These are phyloP conservation scores for Leishmania martiniquensis DNA, from an alignment of 208 protist species.

Conservation along the genomic window DNA sequence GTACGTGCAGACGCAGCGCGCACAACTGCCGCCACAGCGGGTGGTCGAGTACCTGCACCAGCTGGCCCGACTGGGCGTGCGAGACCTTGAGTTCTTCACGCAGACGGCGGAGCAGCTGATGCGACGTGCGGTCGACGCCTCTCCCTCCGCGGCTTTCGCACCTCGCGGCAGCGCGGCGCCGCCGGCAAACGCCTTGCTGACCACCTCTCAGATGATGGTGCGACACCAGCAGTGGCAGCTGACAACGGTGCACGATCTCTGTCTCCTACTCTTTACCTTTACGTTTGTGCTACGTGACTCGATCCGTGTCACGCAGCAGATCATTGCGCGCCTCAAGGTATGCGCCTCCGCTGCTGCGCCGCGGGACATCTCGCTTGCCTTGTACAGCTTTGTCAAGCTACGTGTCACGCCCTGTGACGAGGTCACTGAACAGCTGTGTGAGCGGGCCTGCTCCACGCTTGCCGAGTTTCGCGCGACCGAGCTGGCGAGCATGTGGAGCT, in stretches of 20 bases:
- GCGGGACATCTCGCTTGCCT: slow-evolving; percentile 66
- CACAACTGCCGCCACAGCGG: slow-evolving; percentile 47
- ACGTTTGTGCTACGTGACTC: slow-evolving; percentile 82
- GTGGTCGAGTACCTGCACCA: slow-evolving; percentile 59
- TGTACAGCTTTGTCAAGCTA: slow-evolving; percentile 85
- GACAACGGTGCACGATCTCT: slow-evolving; percentile 78
- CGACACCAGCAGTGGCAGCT: slow-evolving; percentile 36
- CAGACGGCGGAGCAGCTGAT: slow-evolving; percentile 62
- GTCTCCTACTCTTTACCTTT: slow-evolving; percentile 76
- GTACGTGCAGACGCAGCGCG: slow-evolving; percentile 47
- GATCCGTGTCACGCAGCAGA: slow-evolving; percentile 83
- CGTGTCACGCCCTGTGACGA: slow-evolving; percentile 53
- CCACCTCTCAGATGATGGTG: slow-evolving; percentile 7
- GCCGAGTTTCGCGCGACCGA: slow-evolving; percentile 62
- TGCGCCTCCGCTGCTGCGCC: slow-evolving; percentile 47
- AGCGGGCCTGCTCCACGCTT: slow-evolving; percentile 58
- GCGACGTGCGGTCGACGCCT: slow-evolving; percentile 32
- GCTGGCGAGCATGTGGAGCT: slow-evolving; percentile 75
- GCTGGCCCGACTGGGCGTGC: slow-evolving; percentile 64
- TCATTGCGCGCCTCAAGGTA: slow-evolving; percentile 77
- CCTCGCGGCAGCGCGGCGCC: neutral
- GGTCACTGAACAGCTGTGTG: slow-evolving; percentile 63
- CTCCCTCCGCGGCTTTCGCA: neutral
- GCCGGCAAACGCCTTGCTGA: slow-evolving; percentile 1
- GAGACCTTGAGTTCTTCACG: slow-evolving; percentile 79